Percentiles rank a stretch among this genome's conserved stretches.
Conservation (phyloP, 75 land plant genomes). For the Selaginella moellendorffii region DNA sequence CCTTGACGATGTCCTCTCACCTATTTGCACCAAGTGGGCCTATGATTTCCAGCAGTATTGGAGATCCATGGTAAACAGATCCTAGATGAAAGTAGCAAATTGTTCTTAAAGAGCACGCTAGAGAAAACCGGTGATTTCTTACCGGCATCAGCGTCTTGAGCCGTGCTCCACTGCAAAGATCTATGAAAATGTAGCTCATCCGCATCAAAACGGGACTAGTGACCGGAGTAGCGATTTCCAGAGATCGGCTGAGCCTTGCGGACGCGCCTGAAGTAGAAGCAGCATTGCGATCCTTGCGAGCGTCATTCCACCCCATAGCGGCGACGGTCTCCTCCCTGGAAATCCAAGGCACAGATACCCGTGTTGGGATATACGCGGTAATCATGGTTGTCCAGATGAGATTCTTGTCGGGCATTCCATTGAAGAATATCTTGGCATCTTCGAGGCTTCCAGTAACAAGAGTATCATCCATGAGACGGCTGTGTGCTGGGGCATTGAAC, state of each 20-base stretch:
- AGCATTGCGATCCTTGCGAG: no score
- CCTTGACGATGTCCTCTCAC: background rate
- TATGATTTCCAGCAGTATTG: slow-evolving; percentile 49
- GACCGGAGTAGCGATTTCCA: slow-evolving; percentile 79
- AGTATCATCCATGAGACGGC: no score
- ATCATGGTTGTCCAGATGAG: no score
- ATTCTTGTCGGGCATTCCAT: no score
- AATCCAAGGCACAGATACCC: no score
- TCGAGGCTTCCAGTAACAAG: no score
- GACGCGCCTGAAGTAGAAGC: slow-evolving; percentile 30
- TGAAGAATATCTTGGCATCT: no score
- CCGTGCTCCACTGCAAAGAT: slow-evolving; percentile 26
- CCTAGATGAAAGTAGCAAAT: slow-evolving; percentile 40
- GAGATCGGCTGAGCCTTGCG: slow-evolving; percentile 42
- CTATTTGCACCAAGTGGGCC: slow-evolving; percentile 37
- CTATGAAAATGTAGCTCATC: no score
- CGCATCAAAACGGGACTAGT: slow-evolving; percentile 38
- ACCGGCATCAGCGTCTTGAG: slow-evolving; percentile 27
- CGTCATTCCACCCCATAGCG: no score
- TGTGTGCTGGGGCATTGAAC: no score
- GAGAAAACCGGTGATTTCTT: background rate
- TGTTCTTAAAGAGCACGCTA: background rate
- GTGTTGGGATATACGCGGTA: no score
- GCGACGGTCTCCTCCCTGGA: slow-evolving; percentile 20
- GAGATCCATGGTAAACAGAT: slow-evolving; percentile 87